phyloP scores from a whole-genome alignment of 345 rosid genomes.

The Euclidium syriacum region DNA sequence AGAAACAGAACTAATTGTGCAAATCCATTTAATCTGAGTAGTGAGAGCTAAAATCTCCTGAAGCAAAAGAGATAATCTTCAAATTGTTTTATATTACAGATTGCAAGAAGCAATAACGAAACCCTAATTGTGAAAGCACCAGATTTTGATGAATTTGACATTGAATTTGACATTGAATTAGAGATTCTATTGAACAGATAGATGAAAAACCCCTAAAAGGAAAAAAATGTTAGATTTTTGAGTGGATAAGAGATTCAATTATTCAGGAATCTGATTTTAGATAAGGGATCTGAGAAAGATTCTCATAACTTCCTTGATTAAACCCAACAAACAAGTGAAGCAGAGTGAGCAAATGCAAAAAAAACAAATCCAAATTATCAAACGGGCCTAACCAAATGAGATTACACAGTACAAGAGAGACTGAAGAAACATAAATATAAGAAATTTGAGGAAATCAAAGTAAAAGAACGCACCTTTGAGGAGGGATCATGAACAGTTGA shows the following conservation, averaged over 20 bases:
- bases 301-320: neutral
- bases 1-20: neutral
- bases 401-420: neutral
- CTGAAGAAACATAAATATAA: neutral
- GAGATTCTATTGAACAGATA: slow-evolving; percentile 1
- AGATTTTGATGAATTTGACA: neutral
- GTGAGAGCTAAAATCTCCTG: neutral
- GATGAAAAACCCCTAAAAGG: neutral
- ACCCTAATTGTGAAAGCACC: slow-evolving; percentile 1
- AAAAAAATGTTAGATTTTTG: neutral
- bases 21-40: neutral
- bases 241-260: slow-evolving; percentile 13
- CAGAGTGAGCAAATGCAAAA: neutral
- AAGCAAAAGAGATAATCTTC: neutral
- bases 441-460: neutral
- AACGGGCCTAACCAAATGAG: neutral
- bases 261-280: neutral
- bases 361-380: neutral
- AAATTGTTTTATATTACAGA: neutral
- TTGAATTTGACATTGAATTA: neutral
- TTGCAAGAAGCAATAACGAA: slow-evolving; percentile 33
- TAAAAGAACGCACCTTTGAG: slow-evolving; percentile 21
- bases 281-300: slow-evolving; percentile 3
- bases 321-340: slow-evolving; percentile 1
- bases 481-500: neutral